Conservation (phyloP, 2,329 filamentous ascomycete species). For the Sclerotinia minor region DNA sequence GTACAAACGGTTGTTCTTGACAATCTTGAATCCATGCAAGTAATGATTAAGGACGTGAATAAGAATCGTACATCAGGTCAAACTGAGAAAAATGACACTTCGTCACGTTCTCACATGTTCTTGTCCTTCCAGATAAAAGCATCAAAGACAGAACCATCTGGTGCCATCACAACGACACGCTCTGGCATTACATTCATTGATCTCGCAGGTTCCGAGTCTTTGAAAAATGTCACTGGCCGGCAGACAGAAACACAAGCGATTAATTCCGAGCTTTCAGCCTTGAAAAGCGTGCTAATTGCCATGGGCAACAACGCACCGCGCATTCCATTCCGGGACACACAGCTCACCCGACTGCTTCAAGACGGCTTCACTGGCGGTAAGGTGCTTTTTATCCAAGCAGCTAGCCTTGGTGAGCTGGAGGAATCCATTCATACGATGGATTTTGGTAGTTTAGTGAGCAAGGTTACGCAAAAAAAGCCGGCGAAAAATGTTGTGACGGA, state of each 20-base stretch:
- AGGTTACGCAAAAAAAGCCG: conserved; percentile 1
- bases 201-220: conserved; percentile 85
- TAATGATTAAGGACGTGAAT: conserved; percentile 75
- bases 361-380: conserved; percentile 5
- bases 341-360: conserved; percentile 1
- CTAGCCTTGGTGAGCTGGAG: not conserved
- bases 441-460: conserved; percentile 1
- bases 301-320: conserved; percentile 55
- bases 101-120: conserved; percentile 93
- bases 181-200: conserved; percentile 95
- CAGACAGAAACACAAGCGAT: conserved; percentile 95
- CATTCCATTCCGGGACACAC: conserved; percentile 3
- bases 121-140: conserved; percentile 73
- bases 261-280: conserved; percentile 87
- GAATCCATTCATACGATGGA: conserved; percentile 14
- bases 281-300: conserved; percentile 91
- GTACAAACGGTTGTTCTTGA: conserved; percentile 77
- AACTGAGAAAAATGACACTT: conserved; percentile 95
- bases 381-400: conserved; percentile 14
- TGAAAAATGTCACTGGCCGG: conserved; percentile 84
- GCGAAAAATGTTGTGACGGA: not conserved
- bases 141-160: conserved; percentile 52
- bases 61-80: conserved; percentile 89
- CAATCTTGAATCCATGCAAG: conserved; percentile 75
- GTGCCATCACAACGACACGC: conserved; percentile 78